Percentiles rank a stretch among this genome's conserved stretches.
These are phyloP conservation scores for Yarrowia galli DNA, from an alignment of 1,139 yeast species.

Conservation along the genomic window DNA sequence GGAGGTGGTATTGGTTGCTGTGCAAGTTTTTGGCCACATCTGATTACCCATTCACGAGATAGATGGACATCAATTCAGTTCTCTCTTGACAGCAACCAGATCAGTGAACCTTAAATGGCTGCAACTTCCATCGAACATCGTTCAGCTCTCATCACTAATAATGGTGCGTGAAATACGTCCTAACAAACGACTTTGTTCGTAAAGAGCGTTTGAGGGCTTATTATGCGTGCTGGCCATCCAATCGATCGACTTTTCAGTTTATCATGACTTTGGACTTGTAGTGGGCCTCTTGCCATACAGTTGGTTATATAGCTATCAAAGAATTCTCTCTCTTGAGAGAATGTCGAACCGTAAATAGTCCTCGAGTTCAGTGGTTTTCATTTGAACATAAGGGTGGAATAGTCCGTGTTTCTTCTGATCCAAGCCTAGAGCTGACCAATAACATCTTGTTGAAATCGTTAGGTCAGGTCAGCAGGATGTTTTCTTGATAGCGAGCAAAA, in stretches of 20 bases:
- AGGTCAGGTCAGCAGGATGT: constrained; percentile 35
- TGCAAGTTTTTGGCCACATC: neutral
- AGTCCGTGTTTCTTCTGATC: constrained; percentile 35
- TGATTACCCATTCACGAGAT: neutral
- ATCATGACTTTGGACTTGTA: too few species aligned
- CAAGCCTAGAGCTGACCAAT: constrained; percentile 33
- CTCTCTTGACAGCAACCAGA: neutral
- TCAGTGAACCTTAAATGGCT: neutral
- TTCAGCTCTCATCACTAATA: too few species aligned
- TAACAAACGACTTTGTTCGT: neutral
- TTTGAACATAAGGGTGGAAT: constrained; percentile 35
- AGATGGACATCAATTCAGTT: neutral
- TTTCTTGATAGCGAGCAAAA: constrained; percentile 25
- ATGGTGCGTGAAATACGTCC: neutral
- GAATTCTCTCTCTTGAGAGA: neutral
- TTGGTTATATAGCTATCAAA: too few species aligned
- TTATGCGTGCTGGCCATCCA: too few species aligned
- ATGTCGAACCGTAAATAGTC: constrained; percentile 37
- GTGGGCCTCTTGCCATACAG: too few species aligned
- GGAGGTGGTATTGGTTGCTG: neutral
- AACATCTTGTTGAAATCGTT: constrained; percentile 37
- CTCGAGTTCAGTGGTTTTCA: constrained; percentile 33
- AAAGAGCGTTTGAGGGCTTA: neutral
- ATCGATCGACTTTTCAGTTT: too few species aligned
- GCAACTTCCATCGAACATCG: neutral